Percentiles rank a stretch among this genome's conserved stretches.
Evolutionary conservation across 108 stramenopile species (phyloP).

Genomic region (Epipyxis sp.): DNA sequence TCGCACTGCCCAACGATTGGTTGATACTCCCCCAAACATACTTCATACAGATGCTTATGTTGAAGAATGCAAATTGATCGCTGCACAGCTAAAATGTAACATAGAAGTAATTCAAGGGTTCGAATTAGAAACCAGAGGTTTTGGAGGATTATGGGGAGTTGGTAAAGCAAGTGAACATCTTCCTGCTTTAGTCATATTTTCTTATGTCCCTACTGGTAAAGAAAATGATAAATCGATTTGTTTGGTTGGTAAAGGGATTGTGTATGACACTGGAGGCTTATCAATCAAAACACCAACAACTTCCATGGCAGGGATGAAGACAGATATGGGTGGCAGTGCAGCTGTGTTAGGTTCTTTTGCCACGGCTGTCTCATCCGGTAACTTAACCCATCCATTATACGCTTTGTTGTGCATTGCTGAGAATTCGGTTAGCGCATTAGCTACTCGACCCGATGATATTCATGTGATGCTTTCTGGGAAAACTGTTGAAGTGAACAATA

Average conservation of each 20-base stretch:
- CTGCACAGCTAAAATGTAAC: constrained; percentile 48
- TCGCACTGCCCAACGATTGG: constrained; percentile 63
- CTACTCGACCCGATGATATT: constrained; percentile 80
- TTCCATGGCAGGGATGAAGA: constrained; percentile 51
- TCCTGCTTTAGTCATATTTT: constrained; percentile 70
- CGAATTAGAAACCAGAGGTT: constrained; percentile 66
- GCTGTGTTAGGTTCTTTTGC: constrained; percentile 72
- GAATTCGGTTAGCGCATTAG: constrained; percentile 68
- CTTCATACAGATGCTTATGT: constrained; percentile 65
- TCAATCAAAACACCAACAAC: constrained; percentile 50
- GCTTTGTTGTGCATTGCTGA: constrained; percentile 73
- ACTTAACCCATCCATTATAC: constrained; percentile 46
- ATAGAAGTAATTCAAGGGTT: constrained; percentile 68
- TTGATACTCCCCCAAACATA: constrained; percentile 70
- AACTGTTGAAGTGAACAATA: constrained; percentile 84
- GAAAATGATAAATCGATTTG: constrained; percentile 50
- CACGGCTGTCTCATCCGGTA: constrained; percentile 53
- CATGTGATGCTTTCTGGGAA: constrained; percentile 71
- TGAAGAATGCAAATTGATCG: constrained; percentile 49
- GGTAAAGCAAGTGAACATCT: constrained; percentile 75
- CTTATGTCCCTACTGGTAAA: constrained; percentile 46
- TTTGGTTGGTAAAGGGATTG: constrained; percentile 79
- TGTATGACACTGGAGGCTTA: constrained; percentile 82
- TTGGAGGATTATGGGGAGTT: constrained; percentile 74
- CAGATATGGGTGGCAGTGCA: constrained; percentile 72